Evolutionary conservation across 2,329 filamentous ascomycete genomes (phyloP).

Genomic region (Microdochium paspali): DNA sequence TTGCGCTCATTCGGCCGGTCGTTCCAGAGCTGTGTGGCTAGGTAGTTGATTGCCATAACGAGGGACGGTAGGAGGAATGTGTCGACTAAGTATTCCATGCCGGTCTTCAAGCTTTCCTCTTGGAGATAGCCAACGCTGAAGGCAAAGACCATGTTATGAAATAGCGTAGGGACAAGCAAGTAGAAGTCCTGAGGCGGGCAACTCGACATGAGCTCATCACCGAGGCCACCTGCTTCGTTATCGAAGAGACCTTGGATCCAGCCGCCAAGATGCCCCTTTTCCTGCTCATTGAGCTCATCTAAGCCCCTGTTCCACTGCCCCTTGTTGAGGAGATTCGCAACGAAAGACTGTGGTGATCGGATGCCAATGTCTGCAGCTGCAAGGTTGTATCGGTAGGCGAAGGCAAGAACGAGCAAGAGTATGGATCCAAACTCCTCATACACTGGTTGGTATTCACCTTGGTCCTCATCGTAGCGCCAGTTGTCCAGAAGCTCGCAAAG

Average conservation of each 20-base stretch:
- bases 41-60: conserved; percentile 62
- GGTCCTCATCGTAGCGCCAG: conserved; percentile 76
- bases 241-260: conserved; percentile 77
- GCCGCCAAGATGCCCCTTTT: conserved; percentile 56
- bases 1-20: conserved; percentile 54
- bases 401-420: conserved; percentile 62
- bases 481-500: conserved; percentile 67
- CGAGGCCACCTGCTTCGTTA: conserved; percentile 61
- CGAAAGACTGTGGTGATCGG: conserved; percentile 51
- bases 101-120: conserved; percentile 62
- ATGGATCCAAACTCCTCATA: conserved; percentile 81
- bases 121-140: conserved; percentile 55
- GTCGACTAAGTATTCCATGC: conserved; percentile 70
- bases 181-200: conserved; percentile 81
- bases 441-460: conserved; percentile 74
- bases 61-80: conserved; percentile 74
- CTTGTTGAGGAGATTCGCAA: conserved; percentile 54
- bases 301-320: conserved; percentile 47
- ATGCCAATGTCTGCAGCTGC: conserved; percentile 55
- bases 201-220: conserved; percentile 72
- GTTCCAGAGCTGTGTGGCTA: conserved; percentile 61
- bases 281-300: conserved; percentile 53
- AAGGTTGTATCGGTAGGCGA: conserved; percentile 67
- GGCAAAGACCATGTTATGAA: conserved; percentile 65
- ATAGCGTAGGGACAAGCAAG: conserved; percentile 64